Evolutionary conservation across 2,329 filamentous ascomycete genomes (phyloP).

Genomic region (Pochonia chlamydosporia): DNA sequence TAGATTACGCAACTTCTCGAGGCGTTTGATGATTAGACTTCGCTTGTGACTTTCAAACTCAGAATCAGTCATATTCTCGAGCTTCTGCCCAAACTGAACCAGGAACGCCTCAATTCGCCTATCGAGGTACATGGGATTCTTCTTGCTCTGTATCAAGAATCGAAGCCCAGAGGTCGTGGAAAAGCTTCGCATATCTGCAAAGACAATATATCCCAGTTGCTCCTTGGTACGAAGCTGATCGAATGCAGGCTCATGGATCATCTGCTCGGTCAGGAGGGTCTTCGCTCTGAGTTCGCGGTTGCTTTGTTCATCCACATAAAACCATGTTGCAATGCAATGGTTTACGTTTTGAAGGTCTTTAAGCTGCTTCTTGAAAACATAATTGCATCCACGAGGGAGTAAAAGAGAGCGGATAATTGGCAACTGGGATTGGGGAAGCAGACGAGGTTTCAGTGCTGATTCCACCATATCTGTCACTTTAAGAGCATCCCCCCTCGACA

Average conservation of each 20-base stretch:
- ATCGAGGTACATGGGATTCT: constrained; percentile 76
- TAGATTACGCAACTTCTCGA: constrained; percentile 91
- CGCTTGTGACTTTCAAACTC: constrained; percentile 91
- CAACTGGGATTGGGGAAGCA: constrained; percentile 73
- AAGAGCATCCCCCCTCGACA: constrained; percentile 89
- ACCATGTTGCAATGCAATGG: constrained; percentile 74
- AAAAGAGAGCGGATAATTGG: constrained; percentile 70
- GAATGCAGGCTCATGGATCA: constrained; percentile 89
- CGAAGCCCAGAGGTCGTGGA: constrained; percentile 79
- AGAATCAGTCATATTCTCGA: constrained; percentile 70
- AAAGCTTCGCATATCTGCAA: constrained; percentile 67
- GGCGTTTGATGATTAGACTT: constrained; percentile 76
- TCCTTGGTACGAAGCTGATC: constrained; percentile 95
- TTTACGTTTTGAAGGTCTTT: constrained; percentile 88
- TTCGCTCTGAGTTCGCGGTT: constrained; percentile 70
- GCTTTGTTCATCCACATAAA: constrained; percentile 63
- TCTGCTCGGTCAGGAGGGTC: constrained; percentile 76
- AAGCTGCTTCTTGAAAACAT: constrained; percentile 72
- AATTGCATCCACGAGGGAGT: constrained; percentile 75
- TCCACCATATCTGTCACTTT: constrained; percentile 80
- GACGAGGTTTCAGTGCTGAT: constrained; percentile 65
- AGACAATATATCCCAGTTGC: constrained; percentile 95
- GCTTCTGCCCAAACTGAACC: constrained; percentile 53
- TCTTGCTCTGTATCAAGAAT: constrained; percentile 91
- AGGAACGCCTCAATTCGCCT: constrained; percentile 84